phyloP scores from a whole-genome alignment of 2,329 filamentous ascomycete species.

The Cladophialophora psammophila region DNA sequence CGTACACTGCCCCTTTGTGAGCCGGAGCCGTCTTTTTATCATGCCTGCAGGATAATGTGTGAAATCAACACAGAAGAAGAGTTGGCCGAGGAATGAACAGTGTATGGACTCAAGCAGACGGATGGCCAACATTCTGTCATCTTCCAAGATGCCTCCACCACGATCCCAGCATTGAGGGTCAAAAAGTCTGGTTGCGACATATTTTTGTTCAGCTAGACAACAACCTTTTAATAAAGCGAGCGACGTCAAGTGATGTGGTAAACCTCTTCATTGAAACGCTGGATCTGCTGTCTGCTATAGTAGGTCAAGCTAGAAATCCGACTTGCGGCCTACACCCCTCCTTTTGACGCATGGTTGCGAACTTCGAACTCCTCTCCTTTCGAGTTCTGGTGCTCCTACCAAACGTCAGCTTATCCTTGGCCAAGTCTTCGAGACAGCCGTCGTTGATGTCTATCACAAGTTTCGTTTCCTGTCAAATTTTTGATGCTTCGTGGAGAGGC shows the following conservation, averaged over 20 bases:
- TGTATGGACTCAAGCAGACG: no score
- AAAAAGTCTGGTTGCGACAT: conserved; percentile 54
- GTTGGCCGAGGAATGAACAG: no score
- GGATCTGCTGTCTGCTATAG: conserved; percentile 2
- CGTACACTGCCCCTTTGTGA: background rate
- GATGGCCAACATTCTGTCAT: conserved; percentile 47
- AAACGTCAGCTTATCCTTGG: conserved; percentile 12
- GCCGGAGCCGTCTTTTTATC: background rate
- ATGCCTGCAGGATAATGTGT: no score
- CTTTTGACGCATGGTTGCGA: conserved; percentile 1
- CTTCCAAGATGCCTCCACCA: conserved; percentile 49
- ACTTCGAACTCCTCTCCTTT: conserved; percentile 3
- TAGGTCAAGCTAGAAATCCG: background rate
- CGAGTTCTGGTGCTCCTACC: background rate
- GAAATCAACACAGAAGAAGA: no score
- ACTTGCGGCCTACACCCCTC: conserved; percentile 4
- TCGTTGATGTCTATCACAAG: background rate
- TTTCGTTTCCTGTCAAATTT: conserved; percentile 6
- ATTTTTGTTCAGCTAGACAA: conserved; percentile 49
- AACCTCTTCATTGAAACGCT: conserved; percentile 28
- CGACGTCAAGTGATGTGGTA: conserved; percentile 60
- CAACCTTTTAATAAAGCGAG: conserved; percentile 59
- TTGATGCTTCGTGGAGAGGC: background rate
- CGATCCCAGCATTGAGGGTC: conserved; percentile 57
- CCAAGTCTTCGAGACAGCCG: background rate